Conservation (phyloP, 176 grass and related monocot species). For the Pontederia crassipes region DNA sequence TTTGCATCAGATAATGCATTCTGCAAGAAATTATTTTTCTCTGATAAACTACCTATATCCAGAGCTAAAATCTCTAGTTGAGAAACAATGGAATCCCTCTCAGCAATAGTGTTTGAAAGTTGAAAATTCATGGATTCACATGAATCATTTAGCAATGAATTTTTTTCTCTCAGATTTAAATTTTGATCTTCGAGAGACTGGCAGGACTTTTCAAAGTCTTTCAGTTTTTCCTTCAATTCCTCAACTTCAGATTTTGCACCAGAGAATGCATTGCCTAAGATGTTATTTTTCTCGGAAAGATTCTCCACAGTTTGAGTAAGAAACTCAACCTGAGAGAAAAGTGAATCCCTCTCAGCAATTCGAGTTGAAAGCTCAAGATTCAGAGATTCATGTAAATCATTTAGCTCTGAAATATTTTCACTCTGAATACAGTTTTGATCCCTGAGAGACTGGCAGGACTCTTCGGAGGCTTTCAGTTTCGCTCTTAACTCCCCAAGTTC, state of each 20-base stretch:
- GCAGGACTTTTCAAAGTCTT: not conserved
- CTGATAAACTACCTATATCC: slow-evolving; percentile 10
- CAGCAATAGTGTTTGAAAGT: slow-evolving; percentile 8
- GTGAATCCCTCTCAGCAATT: slow-evolving; percentile 25
- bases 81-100: slow-evolving; percentile 21
- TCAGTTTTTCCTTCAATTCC: slow-evolving; percentile 2
- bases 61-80: not conserved
- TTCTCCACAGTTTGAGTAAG: slow-evolving; percentile 30
- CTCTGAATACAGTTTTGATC: slow-evolving; percentile 33
- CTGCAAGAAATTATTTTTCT: slow-evolving; percentile 23
- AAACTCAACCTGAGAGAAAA: not conserved
- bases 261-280: slow-evolving; percentile 63
- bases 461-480: slow-evolving; percentile 14
- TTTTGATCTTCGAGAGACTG: not conserved
- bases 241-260: slow-evolving; percentile 18
- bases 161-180: slow-evolving; percentile 36
- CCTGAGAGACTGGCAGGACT: slow-evolving; percentile 30
- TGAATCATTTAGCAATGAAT: slow-evolving; percentile 40
- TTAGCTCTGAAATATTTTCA: slow-evolving; percentile 34
- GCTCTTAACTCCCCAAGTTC: slow-evolving; percentile 10
- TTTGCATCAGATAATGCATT: slow-evolving; percentile 23
- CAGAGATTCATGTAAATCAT: slow-evolving; percentile 22
- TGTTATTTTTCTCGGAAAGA: slow-evolving; percentile 55
- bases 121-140: slow-evolving; percentile 14
- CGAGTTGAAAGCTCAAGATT: slow-evolving; percentile 20